Evolutionary conservation across 306 rosid species (phyloP), one percentile per base, ranked within the genome.

Genomic region (Pyrus bretschneideri): DNA sequence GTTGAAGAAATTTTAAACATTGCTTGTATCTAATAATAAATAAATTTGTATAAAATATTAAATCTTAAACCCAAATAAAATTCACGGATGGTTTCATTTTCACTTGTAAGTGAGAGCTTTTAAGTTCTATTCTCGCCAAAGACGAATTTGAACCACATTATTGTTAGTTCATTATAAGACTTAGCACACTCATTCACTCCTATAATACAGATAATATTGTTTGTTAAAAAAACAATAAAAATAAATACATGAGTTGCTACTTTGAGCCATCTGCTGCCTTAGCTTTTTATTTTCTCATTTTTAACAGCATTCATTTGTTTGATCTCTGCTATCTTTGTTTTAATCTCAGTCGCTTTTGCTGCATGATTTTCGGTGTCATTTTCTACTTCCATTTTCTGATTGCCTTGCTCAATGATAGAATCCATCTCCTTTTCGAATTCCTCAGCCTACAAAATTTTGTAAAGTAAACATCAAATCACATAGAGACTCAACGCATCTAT

Each of bases 401-500:
- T 63, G 71, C 57, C 76, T 65, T 76, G n/a, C 3, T 57, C 87
- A 13, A 83, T 10, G 60, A 77, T 27, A 19, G 81, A 78, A 4
- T 61, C 89, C 67, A 85, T 3, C 46, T 82, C 58, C 35, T 82
- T 52, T 38, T 40, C 91, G n/a, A 79, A 14, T 4, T 74, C 81
- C 55, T 87, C 86, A 30, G 73, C 75, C 94, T 89, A 79, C 84
- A 86, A 15, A 49, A 72, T 69, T 61, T 17, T 60, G 52, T 58
- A 40, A 63, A 23, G 54, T 58, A 49, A 63, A 18, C 51, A 46
- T 29, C n/a, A 23, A 45, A 35, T 35, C 27, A 49, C 21, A 5
- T 49, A 5, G 0, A 49, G 17, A 1, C 9, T 15, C 21, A 49
- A 49, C 9, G 21, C 6, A 49, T 15, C 8, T 15, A 15, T 49